Evolutionary conservation across 495 filamentous ascomycete species (phyloP), one percentile per base, ranked within the genome.

Genomic region (Pyrenopolyporus hunteri): DNA sequence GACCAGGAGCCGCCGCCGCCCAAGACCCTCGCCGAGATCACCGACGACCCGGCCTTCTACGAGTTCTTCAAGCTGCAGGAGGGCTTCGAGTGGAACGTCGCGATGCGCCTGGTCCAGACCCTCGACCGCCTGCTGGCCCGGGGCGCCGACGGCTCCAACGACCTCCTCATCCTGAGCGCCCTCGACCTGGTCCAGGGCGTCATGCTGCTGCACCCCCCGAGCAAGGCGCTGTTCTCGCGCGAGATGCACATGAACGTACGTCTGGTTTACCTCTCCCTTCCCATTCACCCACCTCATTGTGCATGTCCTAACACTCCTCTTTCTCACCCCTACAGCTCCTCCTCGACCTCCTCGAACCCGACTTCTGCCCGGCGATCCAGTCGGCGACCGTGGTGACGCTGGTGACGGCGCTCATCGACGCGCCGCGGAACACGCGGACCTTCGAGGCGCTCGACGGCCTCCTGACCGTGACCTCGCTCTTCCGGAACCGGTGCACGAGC

Each of bases 21-120:
- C 48, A 93, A 93, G 74, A 78, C 79, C 16, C 78, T 96, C 39
- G 76, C 75, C 31, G 85, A 90, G 43, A 74, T 97, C 63, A 80
- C 80, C 51, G 85, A 89, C 63, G 94, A 98, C 73, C 92, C 89
- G 20, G 94, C 93, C 7, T 98, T 97, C 69, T 80, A 90, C 47
- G 94, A 98, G 72, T 98, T 98, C 76, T 96, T 96, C 79, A 91
- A 96, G 68, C 72, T 98, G 46, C 94, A 98, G 72, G 93, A 96
- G 67, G 88, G 93, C 8, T 98, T 98, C 74, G 90, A 97, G 76
- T 98, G 93, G 90, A 98, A 98, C 76, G 89, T 97, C 29, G 89
- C 91, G 25, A 87, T 91, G 73, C 88, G 93, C 59, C 79, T 98
- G 49, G 87, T 95, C 43, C 83, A 85, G 25, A 95, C 91, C 60